Base-by-base conservation (phyloP, 2,329 filamentous ascomycete species). In the Helotiales sp. region DNA sequence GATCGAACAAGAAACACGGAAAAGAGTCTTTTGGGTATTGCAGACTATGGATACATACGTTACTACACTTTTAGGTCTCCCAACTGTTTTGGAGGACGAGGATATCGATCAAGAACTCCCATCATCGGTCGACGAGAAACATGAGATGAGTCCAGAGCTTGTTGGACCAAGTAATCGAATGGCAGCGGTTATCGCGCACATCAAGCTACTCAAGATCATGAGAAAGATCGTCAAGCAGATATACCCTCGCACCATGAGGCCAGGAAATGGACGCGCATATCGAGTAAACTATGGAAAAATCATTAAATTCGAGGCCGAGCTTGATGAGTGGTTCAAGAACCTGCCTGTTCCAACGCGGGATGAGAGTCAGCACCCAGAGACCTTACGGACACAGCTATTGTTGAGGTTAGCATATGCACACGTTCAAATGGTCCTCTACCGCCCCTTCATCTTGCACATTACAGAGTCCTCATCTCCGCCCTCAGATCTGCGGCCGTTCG, bases 381-480 rank as follows among this genome's bases (percentile, higher is more conserved):
- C 22, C 2, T 15, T 24, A 89, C 81, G 75, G 81, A 74, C 79
- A 22, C 88, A 90, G 55, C 89, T 91, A 60, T 76, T 92, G 22
- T 77, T 93, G n/a, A 81, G 89, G 22, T 88, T 93, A 71, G 82
- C 86, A 12, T 92, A 88, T 68, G 88, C 88, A 1, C 88, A 93
- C 66, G 88, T 91, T 5, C 89, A 92, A 68, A 84, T 93, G 69
- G 84, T 93, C 63, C 76, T 93, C 2, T 93, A 93, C 67, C 80
- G 90, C n/a, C 90, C 90, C 0, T 93, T 93, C 70, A 75, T 93
- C 13, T 89, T 93, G 69, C 92, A 92, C 64, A 85, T 91, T 12
- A 90, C 88, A 10, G 85, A 85, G 5, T 76, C 81, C 30, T 75
- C 84, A 6, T 79, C 78, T 76, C 79, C 48, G 81, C 77, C 77